Conservation (phyloP, 2,329 filamentous ascomycete genomes). For the Fusarium mexicanum region DNA sequence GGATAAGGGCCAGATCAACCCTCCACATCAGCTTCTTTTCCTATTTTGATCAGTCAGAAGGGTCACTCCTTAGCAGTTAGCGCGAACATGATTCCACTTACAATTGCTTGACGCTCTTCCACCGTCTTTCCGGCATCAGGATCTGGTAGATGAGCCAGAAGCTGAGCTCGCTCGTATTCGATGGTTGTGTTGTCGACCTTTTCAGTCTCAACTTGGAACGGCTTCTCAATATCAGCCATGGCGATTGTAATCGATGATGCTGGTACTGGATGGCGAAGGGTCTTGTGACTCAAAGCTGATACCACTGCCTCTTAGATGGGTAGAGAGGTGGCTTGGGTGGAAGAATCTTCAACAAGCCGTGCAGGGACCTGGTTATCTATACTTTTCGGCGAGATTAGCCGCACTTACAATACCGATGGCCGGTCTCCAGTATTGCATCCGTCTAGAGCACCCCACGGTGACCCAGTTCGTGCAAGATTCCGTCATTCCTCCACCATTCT, state of each 20-base stretch:
- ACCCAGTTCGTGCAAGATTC: neutral
- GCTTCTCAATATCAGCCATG: neutral
- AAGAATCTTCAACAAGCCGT: neutral
- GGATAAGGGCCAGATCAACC: neutral
- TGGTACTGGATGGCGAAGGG: neutral
- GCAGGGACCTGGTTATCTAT: neutral
- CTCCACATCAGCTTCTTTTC: neutral
- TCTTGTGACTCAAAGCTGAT: neutral
- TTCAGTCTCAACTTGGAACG: neutral
- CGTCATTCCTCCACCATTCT: neutral
- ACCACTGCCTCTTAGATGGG: neutral
- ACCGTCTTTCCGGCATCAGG: neutral
- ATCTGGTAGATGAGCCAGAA: neutral
- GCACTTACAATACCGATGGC: neutral
- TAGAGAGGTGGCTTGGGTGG: neutral
- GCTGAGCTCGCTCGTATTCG: neutral
- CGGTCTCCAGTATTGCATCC: neutral
- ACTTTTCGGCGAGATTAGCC: neutral
- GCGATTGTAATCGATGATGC: neutral
- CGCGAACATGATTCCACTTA: no score
- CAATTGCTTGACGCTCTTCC: neutral
- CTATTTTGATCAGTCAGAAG: rapidly evolving
- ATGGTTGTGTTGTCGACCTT: neutral
- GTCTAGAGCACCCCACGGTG: neutral
- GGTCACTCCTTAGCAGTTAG: no score